Evolutionary conservation across 768 basidiomycete species (phyloP).

Genomic region (Leccinellum albellum): DNA sequence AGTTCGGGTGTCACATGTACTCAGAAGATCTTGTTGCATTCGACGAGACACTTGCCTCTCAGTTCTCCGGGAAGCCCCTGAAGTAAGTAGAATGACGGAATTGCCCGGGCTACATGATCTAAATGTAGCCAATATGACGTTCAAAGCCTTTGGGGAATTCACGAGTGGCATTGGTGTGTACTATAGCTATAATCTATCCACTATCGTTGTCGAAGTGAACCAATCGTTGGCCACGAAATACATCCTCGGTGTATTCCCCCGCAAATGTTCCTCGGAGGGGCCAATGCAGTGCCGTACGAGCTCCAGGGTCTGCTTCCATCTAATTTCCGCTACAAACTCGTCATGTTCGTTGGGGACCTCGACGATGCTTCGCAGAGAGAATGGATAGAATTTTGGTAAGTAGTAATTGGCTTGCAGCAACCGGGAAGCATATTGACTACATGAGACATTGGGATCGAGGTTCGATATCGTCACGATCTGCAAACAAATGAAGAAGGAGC

Average conservation of each 20-base stretch:
- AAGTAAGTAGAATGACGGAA: conserved; percentile 25
- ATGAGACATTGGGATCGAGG: conserved; percentile 24
- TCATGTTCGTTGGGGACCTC: conserved; percentile 43
- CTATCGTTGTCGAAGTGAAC: conserved; percentile 31
- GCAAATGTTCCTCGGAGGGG: conserved; percentile 43
- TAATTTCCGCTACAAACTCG: conserved; percentile 47
- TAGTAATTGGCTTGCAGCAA: conserved; percentile 28
- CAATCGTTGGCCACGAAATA: conserved; percentile 39
- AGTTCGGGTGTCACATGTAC: conserved; percentile 49
- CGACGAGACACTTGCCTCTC: conserved; percentile 47
- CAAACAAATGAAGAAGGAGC: conserved; percentile 32
- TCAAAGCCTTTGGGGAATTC: conserved; percentile 45
- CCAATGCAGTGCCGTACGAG: conserved; percentile 44
- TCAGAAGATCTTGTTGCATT: conserved; percentile 53
- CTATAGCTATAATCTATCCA: conserved; percentile 37
- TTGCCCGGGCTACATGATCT: conserved; percentile 15
- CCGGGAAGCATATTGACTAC: conserved; percentile 25
- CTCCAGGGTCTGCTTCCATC: conserved; percentile 48
- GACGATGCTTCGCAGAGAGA: conserved; percentile 14
- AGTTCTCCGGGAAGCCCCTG: conserved; percentile 54
- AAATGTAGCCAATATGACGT: conserved; percentile 31
- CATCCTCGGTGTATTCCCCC: conserved; percentile 47
- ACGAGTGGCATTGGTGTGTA: conserved; percentile 48
- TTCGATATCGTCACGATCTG: conserved; percentile 30
- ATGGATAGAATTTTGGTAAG: conserved; percentile 15